Evolutionary conservation across 2,329 filamentous ascomycete species (phyloP), one percentile per base, ranked within the genome.

Genomic region (Aspergillus sp.): DNA sequence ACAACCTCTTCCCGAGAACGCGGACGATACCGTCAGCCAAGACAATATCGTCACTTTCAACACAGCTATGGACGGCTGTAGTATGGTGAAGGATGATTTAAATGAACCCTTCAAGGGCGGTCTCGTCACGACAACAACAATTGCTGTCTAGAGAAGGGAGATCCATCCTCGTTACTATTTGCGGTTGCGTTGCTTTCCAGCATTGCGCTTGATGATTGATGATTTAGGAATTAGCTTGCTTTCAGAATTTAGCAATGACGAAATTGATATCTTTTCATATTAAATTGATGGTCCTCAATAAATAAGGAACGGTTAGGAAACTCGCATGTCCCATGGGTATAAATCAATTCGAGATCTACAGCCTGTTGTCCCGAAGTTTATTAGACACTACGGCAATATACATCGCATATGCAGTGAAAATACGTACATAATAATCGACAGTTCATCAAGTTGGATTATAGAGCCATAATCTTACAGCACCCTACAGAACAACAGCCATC

Each of bases 171-270:
- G 7, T 1, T 41, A 23, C 9, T 10, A 41, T 41, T 23, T 41
- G 39, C 19, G 4, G 7, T 41, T 37, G 13, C 5, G 7, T 43
- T 43, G 15, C 9, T 17, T 43, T 43, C 15, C 9, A 32, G 41
- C 41, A 17, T 43, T 43, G 20, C 6, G n/a, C 17, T 43, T 43
- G 12, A 43, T 19, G 41, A 43, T 19, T 43, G 15, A 43, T 43
- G 20, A 41, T 22, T 43, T 30, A 27, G 23, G 19, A 30, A 7
- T 43, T 25, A 41, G 20, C 12, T 41, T 38, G 6, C 10, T 6
- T 42, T 25, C 13, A n/a, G 41, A 43, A 23, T 27, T 19, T 43
- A 43, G 20, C 23, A n/a, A 32, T 43, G 23, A 32, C 3, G 7
- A 15, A 32, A 43, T 43, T 43, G 15, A 30, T 32, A 12, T n/a